Evolutionary conservation across 2,329 filamentous ascomycete species (phyloP).

Genomic region (Phoma herbarum): DNA sequence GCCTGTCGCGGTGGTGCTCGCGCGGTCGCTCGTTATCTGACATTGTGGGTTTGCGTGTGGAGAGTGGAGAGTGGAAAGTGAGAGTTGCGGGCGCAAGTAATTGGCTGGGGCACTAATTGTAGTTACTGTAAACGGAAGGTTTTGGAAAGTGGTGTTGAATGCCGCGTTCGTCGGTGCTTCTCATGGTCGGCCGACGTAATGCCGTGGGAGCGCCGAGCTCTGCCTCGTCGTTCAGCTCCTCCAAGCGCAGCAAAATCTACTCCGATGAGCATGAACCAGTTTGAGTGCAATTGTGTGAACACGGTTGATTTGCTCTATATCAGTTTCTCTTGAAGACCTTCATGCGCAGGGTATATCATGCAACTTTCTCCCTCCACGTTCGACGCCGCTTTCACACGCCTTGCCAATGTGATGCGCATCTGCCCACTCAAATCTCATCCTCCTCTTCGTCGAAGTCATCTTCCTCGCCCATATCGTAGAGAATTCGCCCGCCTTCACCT

Average conservation of each 20-base stretch:
- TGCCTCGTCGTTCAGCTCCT: neutral
- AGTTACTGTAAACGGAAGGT: constrained; percentile 6
- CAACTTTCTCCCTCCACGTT: neutral
- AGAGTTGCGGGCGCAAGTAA: neutral
- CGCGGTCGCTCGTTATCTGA: constrained; percentile 40
- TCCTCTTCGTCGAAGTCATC: constrained; percentile 98
- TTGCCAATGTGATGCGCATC: neutral
- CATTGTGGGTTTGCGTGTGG: constrained; percentile 31
- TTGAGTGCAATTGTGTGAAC: neutral
- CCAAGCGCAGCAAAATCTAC: too few species aligned
- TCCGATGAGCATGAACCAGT: too few species aligned
- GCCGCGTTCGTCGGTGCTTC: neutral
- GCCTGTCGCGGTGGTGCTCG: constrained; percentile 34
- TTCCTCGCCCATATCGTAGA: constrained; percentile 96
- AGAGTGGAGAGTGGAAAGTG: neutral
- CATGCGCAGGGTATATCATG: constrained; percentile 14
- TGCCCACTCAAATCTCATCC: constrained; percentile 67
- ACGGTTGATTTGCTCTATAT: neutral
- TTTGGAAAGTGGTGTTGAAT: neutral
- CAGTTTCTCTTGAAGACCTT: neutral
- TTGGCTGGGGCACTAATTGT: constrained; percentile 1
- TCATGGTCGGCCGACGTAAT: neutral
- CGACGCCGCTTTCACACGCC: neutral
- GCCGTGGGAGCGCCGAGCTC: neutral
- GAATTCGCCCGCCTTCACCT: constrained; percentile 88